Evolutionary conservation across 192 early-diverging fungal species (phyloP), one percentile per base, ranked within the genome.

Genomic region (Coemansia sp.): DNA sequence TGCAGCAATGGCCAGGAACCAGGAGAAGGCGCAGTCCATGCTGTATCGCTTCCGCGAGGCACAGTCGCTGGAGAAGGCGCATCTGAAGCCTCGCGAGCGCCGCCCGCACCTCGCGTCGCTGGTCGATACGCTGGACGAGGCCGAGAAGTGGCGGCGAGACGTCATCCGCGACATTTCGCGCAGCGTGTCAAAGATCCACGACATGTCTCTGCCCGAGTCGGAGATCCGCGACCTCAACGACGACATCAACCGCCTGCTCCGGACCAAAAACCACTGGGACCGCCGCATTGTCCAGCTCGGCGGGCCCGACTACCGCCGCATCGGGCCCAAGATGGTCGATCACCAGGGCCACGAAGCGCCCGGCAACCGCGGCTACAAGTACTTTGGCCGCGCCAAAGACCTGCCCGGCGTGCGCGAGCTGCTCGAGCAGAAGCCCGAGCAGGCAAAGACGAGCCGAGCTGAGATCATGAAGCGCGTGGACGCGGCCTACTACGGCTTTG

Each of bases 11-110:
- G n/a, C n/a, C n/a, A n/a, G n/a, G n/a, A 97, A 97, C 67, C 86
- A 97, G 71, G 94, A 97, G 60, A 97, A 97, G 67, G 94, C 94
- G 17, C 92, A 97, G 83, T 91, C 94, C 25, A 95, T 95, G 92
- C 84, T 97, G 14, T 94, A 92, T 64, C 91, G 92, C 34, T 97
- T 97, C 75, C 87, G 94, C 53, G 91, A 91, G 63, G 92, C 94
- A 14, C 89, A 95, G 67, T 82, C 79, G 44, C 79, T 86, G 12
- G 87, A 94, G 47, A 60, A 87, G 11, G 91, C 90, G 4, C 64
- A 86, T 48, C 57, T 56, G 44, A 80, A 74, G 51, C 71, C 61
- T 40, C 73, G 77, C 19, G 82, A 88, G 33, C 76, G 80, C 49
- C 79, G 93, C 43, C 93, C 95, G 1, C 81, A 75, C 30, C 69